Evolutionary conservation across 768 basidiomycete species (phyloP), one percentile per base, ranked within the genome.

Genomic region (Termitomyces sp.): DNA sequence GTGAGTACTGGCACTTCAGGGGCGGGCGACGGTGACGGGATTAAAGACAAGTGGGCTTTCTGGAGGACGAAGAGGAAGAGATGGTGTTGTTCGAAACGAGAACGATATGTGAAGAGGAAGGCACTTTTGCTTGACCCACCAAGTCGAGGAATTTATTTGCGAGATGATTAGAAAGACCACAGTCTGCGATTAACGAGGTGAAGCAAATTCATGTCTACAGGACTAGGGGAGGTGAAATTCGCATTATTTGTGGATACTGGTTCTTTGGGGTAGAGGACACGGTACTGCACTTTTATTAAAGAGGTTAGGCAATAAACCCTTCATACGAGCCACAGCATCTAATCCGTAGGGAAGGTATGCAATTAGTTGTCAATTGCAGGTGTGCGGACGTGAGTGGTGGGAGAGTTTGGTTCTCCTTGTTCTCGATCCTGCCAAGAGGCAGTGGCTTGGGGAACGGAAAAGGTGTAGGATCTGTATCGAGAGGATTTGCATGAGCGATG

Each of bases 351-450:
- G 56, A 50, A 3, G 56, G 56, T 9, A 61, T 51, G n/a, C 56
- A 56, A 3, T 25, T 32, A n/a, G 56, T 14, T 6, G 14, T 8
- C n/a, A 56, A 40, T 20, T 32, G 40, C 9, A 40, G 52, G 37
- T 50, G 48, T 11, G 53, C 11, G 17, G 46, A 36, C 14, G 31
- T 52, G 4, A 48, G 45, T 20, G 53, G 45, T 32, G 64, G 63
- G 10, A 67, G 65, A 3, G 63, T 72, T 29, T 70, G 58, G 12
- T 70, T 66, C 46, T 76, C 74, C 50, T 73, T 72, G 40, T 73
- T 62, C 12, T 61, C 67, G 49, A 62, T 58, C 9, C 64, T 57
- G 10, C 71, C 71, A 11, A 72, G 48, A 12, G 70, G 68, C 9
- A 71, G 71, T 6, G 68, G 66, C 10, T 57, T 50, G 5, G 57